A percentile compares a stretch with the other conserved stretches of the same genome.
Evolutionary conservation across 2,329 filamentous ascomycete species (phyloP).

Genomic region (Ustilaginoidea virens): DNA sequence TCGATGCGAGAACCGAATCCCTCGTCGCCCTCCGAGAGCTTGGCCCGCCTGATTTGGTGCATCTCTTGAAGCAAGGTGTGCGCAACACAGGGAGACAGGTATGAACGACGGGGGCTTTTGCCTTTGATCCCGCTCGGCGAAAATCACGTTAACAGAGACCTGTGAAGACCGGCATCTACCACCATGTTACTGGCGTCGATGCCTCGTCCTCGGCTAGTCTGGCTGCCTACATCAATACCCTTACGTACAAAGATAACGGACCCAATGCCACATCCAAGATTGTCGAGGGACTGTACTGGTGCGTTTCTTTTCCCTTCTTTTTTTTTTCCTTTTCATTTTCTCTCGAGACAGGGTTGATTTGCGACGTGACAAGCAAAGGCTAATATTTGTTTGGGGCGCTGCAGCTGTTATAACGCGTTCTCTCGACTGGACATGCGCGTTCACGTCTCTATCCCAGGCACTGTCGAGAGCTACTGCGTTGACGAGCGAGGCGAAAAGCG

Average conservation of each 20-base stretch:
- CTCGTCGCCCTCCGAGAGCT: constrained; percentile 77
- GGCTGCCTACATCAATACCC: constrained; percentile 94
- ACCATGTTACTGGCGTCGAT: constrained; percentile 94
- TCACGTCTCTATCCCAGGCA: constrained; percentile 91
- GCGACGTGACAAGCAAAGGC: too few relatives aligned
- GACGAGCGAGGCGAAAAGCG: constrained; percentile 93
- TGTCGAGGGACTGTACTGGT: constrained; percentile 90
- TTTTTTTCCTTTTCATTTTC: not conserved
- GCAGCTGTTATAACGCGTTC: constrained; percentile 92
- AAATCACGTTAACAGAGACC: constrained; percentile 8
- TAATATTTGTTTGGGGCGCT: not conserved
- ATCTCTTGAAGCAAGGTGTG: constrained; percentile 65
- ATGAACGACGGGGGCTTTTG: too few relatives aligned
- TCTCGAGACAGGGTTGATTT: not conserved
- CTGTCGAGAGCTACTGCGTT: constrained; percentile 92
- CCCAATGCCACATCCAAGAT: constrained; percentile 63
- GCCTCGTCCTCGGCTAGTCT: constrained; percentile 94
- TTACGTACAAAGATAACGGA: constrained; percentile 79
- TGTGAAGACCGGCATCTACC: constrained; percentile 71
- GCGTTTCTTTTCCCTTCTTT: constrained; percentile 12
- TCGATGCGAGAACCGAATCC: constrained; percentile 84
- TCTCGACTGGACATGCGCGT: constrained; percentile 97
- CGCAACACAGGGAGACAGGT: constrained; percentile 43
- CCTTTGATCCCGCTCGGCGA: too few relatives aligned
- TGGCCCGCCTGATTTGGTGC: constrained; percentile 87